Percentiles rank a stretch among this genome's conserved stretches.
These are phyloP conservation scores for Rhizopogon hawkerae DNA, from an alignment of 1,284 basidiomycete genomes.

Conservation along the genomic window DNA sequence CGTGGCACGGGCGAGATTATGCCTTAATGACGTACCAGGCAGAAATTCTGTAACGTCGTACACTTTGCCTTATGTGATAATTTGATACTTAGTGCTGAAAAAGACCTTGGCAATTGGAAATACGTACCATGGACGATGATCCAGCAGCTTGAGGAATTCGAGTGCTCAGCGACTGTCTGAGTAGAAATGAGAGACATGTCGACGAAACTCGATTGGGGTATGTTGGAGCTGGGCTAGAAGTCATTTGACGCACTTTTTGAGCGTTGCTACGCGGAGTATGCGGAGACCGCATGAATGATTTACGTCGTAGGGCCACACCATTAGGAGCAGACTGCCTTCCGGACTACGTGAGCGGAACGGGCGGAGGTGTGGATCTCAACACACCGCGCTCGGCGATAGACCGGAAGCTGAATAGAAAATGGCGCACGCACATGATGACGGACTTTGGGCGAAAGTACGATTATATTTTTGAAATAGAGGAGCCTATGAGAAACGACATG, in stretches of 20 bases:
- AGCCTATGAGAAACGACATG: not conserved
- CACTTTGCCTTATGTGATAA: slow-evolving; percentile 39
- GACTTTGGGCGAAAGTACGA: slow-evolving; percentile 12
- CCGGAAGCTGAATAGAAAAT: slow-evolving; percentile 7
- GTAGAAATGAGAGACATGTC: slow-evolving; percentile 32
- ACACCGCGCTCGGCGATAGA: slow-evolving; percentile 18
- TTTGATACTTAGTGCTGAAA: not conserved
- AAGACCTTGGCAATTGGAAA: not conserved
- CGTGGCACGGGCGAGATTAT: slow-evolving; percentile 2
- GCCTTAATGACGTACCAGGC: slow-evolving; percentile 35
- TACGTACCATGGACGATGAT: slow-evolving; percentile 76
- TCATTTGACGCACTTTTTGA: not conserved
- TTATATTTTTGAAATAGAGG: not conserved
- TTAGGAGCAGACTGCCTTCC: slow-evolving; percentile 6
- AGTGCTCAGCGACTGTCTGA: slow-evolving; percentile 62
- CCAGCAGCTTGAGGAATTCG: slow-evolving; percentile 71
- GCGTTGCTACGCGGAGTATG: not conserved
- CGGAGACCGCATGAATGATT: not conserved
- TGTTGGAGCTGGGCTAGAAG: too few relatives aligned
- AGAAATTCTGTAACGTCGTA: slow-evolving; percentile 77
- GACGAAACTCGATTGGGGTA: not conserved
- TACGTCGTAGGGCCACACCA: slow-evolving; percentile 1
- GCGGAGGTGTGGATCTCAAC: not conserved
- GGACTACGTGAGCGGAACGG: not conserved
- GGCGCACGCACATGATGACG: not conserved